Percentiles rank a stretch among this genome's conserved stretches.
Conservation (phyloP, 1,139 yeast genomes). For the Protomyces inouyei region DNA sequence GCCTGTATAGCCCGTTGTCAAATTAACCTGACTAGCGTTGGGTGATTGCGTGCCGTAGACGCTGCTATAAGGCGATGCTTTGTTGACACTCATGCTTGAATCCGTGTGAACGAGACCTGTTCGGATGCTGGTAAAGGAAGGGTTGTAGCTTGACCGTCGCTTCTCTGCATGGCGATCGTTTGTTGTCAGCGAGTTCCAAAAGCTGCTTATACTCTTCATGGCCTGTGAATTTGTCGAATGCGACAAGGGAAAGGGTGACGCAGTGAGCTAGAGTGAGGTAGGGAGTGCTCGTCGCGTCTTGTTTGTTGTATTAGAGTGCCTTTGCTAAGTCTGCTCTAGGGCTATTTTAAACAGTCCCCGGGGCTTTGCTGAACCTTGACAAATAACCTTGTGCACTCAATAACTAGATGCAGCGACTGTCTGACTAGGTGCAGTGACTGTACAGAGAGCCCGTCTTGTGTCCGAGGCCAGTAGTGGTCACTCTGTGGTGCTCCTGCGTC, state of each 20-base stretch:
- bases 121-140: conserved; percentile 23
- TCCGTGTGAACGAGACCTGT: conserved; percentile 11
- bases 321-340: too few relatives aligned
- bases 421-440: too few relatives aligned
- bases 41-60: conserved; percentile 6
- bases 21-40: conserved; percentile 13
- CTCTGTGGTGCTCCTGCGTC: too few relatives aligned
- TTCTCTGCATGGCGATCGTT: conserved; percentile 23
- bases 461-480: too few relatives aligned
- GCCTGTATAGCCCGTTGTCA: background rate
- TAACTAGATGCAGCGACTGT: too few relatives aligned
- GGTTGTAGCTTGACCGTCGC: conserved; percentile 12
- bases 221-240: background rate
- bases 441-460: too few relatives aligned
- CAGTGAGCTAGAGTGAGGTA: background rate
- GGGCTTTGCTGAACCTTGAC: too few relatives aligned
- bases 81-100: conserved; percentile 13
- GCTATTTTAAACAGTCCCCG: too few relatives aligned
- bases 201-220: background rate
- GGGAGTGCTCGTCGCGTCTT: background rate
- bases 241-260: too few relatives aligned
- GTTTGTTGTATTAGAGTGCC: background rate
- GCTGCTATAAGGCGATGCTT: conserved; percentile 5
- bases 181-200: conserved; percentile 22
- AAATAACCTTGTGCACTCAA: too few relatives aligned